Evolutionary conservation across 805 yeast species (phyloP), one percentile per base, ranked within the genome.

Genomic region (Starmerella vitae): DNA sequence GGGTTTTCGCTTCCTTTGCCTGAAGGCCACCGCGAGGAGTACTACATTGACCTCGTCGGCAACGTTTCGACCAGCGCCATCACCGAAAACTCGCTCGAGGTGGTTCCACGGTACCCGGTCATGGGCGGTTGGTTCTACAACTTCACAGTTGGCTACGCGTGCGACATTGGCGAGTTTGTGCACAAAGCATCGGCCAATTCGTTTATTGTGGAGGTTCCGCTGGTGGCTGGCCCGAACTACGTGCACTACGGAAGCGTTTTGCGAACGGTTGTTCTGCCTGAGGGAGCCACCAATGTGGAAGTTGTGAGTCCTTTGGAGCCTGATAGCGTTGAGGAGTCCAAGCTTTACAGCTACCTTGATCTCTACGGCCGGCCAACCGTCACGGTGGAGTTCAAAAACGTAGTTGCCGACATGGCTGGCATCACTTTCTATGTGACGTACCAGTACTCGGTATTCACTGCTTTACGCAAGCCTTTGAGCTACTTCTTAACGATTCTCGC

Each of bases 101-200:
- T 91, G 47, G 72, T 70, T 53, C 97, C 97, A 41, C 71, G 98
- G 58, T 91, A 67, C 65, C 98, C 98, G n/a, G 58, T 91, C 5
- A 81, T 83, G 60, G 98, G 98, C 35, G 93, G 86, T 31, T 91
- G 98, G 98, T 70, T 76, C 53, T 88, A 84, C 62, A 84, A 88
- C 62, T 91, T 83, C 67, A 91, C 97, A 18, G 60, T 88, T 50
- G 97, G 97, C n/a, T 91, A 94, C 94, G 72, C 77, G 36, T 71
- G 74, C 47, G 62, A 66, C 17, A 60, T 86, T 30, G 53, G 62
- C 13, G 61, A 71, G 33, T 76, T 68, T 48, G 64, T 81, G 37
- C 74, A 62, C 49, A 52, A 57, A 30, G 49, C 65, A 14, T 62
- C 63, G 9, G 61, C 61, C 14, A 75, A 71, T 42, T 59, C 64